phyloP scores from a whole-genome alignment of 2,329 filamentous ascomycete species.

The Phaeosphaeriaceae sp. region DNA sequence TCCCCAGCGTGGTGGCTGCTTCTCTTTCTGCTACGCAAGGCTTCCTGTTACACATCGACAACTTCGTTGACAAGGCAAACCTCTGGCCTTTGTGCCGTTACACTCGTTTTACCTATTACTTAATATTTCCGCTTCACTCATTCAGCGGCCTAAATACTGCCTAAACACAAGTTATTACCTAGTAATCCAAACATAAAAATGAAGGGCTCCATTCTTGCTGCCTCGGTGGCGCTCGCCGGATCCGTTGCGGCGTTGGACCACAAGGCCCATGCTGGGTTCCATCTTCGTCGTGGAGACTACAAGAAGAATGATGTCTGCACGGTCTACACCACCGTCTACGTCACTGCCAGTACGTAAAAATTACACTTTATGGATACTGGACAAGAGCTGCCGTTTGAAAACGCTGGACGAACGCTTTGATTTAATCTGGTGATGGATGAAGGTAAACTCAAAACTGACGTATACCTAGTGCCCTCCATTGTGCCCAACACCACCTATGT shows the following conservation, averaged over 20 bases:
- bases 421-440: background rate
- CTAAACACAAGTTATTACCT: slow-evolving; percentile 29
- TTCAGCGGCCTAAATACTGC: slow-evolving; percentile 70
- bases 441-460: slow-evolving; percentile 14
- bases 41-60: slow-evolving; percentile 39
- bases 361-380: background rate
- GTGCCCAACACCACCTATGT: slow-evolving; percentile 35
- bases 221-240: slow-evolving; percentile 62
- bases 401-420: background rate
- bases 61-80: slow-evolving; percentile 39
- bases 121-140: slow-evolving; percentile 74
- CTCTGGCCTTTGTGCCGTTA: slow-evolving; percentile 44
- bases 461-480: slow-evolving; percentile 26
- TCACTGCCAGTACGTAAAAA: slow-evolving; percentile 55
- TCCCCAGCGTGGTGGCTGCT: slow-evolving; percentile 23
- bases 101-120: slow-evolving; percentile 41
- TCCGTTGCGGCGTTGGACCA: slow-evolving; percentile 65
- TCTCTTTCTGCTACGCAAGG: slow-evolving; percentile 39
- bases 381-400: too few relatives aligned
- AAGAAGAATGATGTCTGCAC: slow-evolving; percentile 69
- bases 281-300: slow-evolving; percentile 58
- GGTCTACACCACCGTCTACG: slow-evolving; percentile 68
- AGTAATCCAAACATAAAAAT: slow-evolving; percentile 61
- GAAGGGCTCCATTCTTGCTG: slow-evolving; percentile 74
- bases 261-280: slow-evolving; percentile 67